phyloP scores from a whole-genome alignment of 2,329 filamentous ascomycete species.

The Epichloe gansuensis region DNA sequence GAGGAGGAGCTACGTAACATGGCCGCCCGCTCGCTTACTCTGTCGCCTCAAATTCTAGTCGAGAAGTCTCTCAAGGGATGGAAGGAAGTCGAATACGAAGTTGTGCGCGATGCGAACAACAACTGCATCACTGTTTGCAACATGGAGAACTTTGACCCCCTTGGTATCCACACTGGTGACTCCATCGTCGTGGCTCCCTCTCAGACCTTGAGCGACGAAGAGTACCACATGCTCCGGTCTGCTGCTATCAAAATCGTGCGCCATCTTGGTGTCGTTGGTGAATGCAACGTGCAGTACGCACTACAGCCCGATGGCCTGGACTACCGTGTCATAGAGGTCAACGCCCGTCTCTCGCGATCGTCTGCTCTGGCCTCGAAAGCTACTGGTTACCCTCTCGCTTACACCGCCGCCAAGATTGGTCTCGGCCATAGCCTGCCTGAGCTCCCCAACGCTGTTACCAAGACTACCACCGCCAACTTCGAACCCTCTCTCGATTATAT shows the following conservation, averaged over 20 bases:
- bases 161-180: slow-evolving; percentile 96
- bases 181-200: slow-evolving; percentile 96
- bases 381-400: slow-evolving; percentile 92
- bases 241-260: slow-evolving; percentile 97
- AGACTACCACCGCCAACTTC: slow-evolving; percentile 97
- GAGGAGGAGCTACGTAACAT: slow-evolving; percentile 87
- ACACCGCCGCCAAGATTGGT: slow-evolving; percentile 96
- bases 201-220: slow-evolving; percentile 94
- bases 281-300: slow-evolving; percentile 98
- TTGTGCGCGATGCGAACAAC: slow-evolving; percentile 90
- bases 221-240: slow-evolving; percentile 98
- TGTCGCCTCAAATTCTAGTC: slow-evolving; percentile 91
- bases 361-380: slow-evolving; percentile 96
- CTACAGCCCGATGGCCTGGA: slow-evolving; percentile 93
- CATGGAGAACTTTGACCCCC: slow-evolving; percentile 76
- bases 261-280: slow-evolving; percentile 90
- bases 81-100: slow-evolving; percentile 99
- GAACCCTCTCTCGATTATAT: slow-evolving; percentile 96
- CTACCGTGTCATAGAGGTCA: slow-evolving; percentile 98
- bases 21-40: slow-evolving; percentile 79
- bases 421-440: slow-evolving; percentile 91
- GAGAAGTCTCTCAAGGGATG: slow-evolving; percentile 98
- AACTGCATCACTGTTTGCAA: slow-evolving; percentile 98
- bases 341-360: slow-evolving; percentile 93
- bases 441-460: slow-evolving; percentile 93